Conservation (phyloP, 2,329 filamentous ascomycete genomes). For the Ploettnerulaceae sp. region DNA sequence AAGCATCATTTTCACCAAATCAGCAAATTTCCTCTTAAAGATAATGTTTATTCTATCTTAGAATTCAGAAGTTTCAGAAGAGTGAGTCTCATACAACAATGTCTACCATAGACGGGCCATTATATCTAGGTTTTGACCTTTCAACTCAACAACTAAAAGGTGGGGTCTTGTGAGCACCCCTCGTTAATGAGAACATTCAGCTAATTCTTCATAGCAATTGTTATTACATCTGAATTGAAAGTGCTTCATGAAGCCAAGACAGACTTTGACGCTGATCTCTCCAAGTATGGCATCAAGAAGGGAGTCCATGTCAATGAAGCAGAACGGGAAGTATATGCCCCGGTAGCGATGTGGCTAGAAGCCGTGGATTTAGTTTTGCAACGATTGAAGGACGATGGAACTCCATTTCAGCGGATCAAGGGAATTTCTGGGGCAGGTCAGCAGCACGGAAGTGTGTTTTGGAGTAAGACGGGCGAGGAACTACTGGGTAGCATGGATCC, state of each 20-base stretch:
- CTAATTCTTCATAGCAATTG: constrained; percentile 55
- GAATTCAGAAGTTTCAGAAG: background rate
- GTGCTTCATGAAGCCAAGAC: constrained; percentile 83
- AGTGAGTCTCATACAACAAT: constrained; percentile 27
- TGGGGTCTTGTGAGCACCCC: constrained; percentile 33
- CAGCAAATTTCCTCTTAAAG: constrained; percentile 1
- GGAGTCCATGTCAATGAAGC: constrained; percentile 78
- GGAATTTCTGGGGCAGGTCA: constrained; percentile 90
- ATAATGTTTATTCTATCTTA: background rate
- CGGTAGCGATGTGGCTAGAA: constrained; percentile 91
- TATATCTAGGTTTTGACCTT: constrained; percentile 91
- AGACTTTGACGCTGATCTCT: constrained; percentile 85
- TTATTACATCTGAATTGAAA: constrained; percentile 76
- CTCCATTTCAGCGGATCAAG: constrained; percentile 69
- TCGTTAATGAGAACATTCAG: background rate
- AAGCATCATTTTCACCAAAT: constrained; percentile 5
- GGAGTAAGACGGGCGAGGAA: constrained; percentile 65
- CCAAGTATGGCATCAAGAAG: constrained; percentile 75
- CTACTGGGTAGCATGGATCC: constrained; percentile 58
- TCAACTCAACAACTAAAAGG: constrained; percentile 97
- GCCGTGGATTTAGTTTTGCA: constrained; percentile 80
- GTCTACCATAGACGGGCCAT: constrained; percentile 44
- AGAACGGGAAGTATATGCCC: constrained; percentile 87
- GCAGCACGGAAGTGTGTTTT: constrained; percentile 97
- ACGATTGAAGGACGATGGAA: constrained; percentile 62